Base-by-base conservation (phyloP, 164 flowering plant species). In the Berberis thunbergii region DNA sequence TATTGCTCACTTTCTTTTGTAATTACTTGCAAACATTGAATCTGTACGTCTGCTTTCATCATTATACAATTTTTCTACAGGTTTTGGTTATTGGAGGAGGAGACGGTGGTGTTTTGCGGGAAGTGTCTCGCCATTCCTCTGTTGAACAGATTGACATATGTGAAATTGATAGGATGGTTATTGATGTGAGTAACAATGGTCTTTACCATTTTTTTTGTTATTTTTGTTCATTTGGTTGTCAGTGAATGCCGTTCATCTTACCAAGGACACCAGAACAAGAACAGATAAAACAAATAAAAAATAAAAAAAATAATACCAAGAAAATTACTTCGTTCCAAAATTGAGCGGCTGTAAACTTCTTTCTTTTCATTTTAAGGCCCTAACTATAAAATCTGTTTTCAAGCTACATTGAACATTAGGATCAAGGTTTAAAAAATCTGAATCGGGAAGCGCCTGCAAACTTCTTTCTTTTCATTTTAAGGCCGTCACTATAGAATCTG, bases 81-180 rank as follows among this genome's bases (percentile, higher is more conserved):
- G 96, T 95, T 64, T 76, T 95, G 83, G 91, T 95, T 42, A 89
- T 95, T 76, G 99, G 99, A 54, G 99, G 99, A 49, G 99, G 99
- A 67, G 97, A 94, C 82, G 99, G 99, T 72, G 99, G 99, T 61
- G 96, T 95, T 60, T 70, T 95, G 61, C 83, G 99, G 57, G 99
- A 95, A 82, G 96, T 89, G 46, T 64, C 99, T 64, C 93, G 99
- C 4, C 88, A 95, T 83, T 73, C 94, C 64, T 80, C 97, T 45
- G 82, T 95, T 66, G 96, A 86, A 76, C 86, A 87, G 60, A 87
- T 95, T 59, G 99, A 95, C 69, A 89, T 91, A 43, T 91, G 97
- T 72, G 99, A 95, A 77, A 90, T 95, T 58, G 99, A 95, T 68
- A 74, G 76, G 69, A 91, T 91, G 99, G 96, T 95, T 3, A 83